phyloP scores from a whole-genome alignment of 768 basidiomycete species.

The Pulveroboletus sp. region DNA sequence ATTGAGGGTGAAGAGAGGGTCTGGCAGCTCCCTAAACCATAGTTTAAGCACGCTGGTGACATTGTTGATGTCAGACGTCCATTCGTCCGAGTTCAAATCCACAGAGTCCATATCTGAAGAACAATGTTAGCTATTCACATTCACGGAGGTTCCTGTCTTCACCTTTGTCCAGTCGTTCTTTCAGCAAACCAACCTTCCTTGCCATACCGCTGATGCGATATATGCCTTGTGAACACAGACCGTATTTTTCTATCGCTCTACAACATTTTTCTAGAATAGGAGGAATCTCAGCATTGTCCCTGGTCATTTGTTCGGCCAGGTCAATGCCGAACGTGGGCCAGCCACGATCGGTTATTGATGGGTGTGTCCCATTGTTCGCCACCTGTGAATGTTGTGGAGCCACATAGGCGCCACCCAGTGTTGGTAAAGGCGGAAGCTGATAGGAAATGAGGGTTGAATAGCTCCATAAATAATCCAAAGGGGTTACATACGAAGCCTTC shows the following conservation, averaged over 20 bases:
- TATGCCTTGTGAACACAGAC: constrained; percentile 79
- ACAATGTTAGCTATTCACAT: constrained; percentile 20
- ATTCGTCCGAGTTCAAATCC: constrained; percentile 84
- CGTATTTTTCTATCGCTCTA: constrained; percentile 87
- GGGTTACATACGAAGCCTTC: constrained; percentile 84
- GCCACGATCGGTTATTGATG: constrained; percentile 50
- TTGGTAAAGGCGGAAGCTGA: constrained; percentile 62
- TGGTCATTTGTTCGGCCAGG: constrained; percentile 87
- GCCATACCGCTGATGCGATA: constrained; percentile 92
- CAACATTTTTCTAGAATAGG: constrained; percentile 84
- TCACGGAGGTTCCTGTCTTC: constrained; percentile 7
- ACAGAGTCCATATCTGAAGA: constrained; percentile 74
- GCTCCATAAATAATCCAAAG: constrained; percentile 1
- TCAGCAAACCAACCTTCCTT: constrained; percentile 79
- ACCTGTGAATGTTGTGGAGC: constrained; percentile 25
- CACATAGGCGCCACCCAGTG: constrained; percentile 33
- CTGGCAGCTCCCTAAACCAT: constrained; percentile 95
- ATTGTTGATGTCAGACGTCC: constrained; percentile 93
- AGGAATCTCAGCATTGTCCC: constrained; percentile 89
- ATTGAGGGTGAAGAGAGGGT: constrained; percentile 79
- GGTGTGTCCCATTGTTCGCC: constrained; percentile 26
- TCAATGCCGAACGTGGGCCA: constrained; percentile 91
- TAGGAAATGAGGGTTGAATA: constrained; percentile 5
- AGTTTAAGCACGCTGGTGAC: constrained; percentile 92
- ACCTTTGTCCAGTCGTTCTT: constrained; percentile 85